phyloP scores from a whole-genome alignment of 2,329 filamentous ascomycete genomes.

The Sordariomycetes sp. region DNA sequence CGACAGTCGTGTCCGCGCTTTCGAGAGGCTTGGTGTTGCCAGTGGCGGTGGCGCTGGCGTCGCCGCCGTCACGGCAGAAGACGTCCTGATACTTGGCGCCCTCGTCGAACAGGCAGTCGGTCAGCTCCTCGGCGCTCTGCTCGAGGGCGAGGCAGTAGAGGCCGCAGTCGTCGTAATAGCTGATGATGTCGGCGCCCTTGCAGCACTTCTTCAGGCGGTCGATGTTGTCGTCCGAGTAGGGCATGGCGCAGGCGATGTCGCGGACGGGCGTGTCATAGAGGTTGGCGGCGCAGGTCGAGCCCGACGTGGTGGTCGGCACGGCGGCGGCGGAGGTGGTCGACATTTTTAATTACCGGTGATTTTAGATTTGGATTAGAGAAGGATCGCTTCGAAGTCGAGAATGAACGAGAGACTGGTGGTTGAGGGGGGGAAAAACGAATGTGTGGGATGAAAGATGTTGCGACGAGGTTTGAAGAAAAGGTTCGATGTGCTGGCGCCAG shows the following conservation, averaged over 20 bases:
- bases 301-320: neutral
- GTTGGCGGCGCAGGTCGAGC: slow-evolving; percentile 7
- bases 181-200: slow-evolving; percentile 23
- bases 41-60: slow-evolving; percentile 23
- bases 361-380: neutral
- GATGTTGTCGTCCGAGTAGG: slow-evolving; percentile 23
- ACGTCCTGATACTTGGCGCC: slow-evolving; percentile 21
- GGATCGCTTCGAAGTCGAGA: neutral
- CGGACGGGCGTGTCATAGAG: slow-evolving; percentile 27
- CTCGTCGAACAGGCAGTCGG: slow-evolving; percentile 22
- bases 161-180: slow-evolving; percentile 32
- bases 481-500: neutral
- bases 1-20: slow-evolving; percentile 11
- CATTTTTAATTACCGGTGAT: neutral
- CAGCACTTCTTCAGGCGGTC: slow-evolving; percentile 31
- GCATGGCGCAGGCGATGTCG: slow-evolving; percentile 30
- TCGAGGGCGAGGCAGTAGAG: slow-evolving; percentile 30
- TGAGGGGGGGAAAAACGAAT: neutral
- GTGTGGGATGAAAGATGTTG: neutral
- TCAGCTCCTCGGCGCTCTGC: slow-evolving; percentile 15
- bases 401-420: neutral
- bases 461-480: neutral
- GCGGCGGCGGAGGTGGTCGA: neutral
- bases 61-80: slow-evolving; percentile 27
- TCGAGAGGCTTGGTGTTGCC: slow-evolving; percentile 8